Conservation (phyloP, 2,329 filamentous ascomycete genomes). For the Aspergillus proliferans region DNA sequence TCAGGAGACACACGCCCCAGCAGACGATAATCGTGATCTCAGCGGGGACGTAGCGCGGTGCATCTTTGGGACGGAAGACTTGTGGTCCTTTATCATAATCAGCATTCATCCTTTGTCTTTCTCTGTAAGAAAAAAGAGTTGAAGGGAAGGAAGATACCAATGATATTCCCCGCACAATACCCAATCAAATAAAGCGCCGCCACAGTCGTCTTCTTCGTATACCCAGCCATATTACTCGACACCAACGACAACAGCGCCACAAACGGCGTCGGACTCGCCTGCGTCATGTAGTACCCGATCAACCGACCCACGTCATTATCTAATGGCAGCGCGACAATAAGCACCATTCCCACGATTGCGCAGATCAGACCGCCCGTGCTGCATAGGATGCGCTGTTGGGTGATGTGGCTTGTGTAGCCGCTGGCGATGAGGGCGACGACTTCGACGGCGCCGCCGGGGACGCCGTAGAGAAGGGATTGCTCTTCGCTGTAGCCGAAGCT, state of each 20-base stretch:
- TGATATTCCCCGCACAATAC: constrained; percentile 51
- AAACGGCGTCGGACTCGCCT: constrained; percentile 55
- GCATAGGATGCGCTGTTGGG: constrained; percentile 53
- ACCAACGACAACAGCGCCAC: constrained; percentile 60
- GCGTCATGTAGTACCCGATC: constrained; percentile 61
- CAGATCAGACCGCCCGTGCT: constrained; percentile 47
- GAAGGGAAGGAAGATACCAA: constrained; percentile 33
- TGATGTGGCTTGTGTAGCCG: constrained; percentile 53
- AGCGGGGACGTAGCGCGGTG: constrained; percentile 56
- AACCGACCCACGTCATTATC: constrained; percentile 54
- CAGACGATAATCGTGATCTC: constrained; percentile 60
- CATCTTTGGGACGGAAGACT: constrained; percentile 51
- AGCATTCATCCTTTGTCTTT: not conserved
- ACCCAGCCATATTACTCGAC: constrained; percentile 53
- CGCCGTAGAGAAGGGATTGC: constrained; percentile 59
- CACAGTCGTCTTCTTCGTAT: constrained; percentile 50
- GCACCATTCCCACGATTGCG: constrained; percentile 54
- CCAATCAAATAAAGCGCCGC: constrained; percentile 44
- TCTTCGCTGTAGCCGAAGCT: constrained; percentile 60
- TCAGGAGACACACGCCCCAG: constrained; percentile 47
- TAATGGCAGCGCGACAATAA: constrained; percentile 58
- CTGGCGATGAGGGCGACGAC: constrained; percentile 52
- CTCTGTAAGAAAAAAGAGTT: not conserved
- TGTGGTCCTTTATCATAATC: constrained; percentile 42
- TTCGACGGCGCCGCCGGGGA: constrained; percentile 60